A percentile compares a stretch with the other conserved stretches of the same genome.
Evolutionary conservation across 1,139 yeast species (phyloP).

Genomic region (Saccharomyces pastorianus): DNA sequence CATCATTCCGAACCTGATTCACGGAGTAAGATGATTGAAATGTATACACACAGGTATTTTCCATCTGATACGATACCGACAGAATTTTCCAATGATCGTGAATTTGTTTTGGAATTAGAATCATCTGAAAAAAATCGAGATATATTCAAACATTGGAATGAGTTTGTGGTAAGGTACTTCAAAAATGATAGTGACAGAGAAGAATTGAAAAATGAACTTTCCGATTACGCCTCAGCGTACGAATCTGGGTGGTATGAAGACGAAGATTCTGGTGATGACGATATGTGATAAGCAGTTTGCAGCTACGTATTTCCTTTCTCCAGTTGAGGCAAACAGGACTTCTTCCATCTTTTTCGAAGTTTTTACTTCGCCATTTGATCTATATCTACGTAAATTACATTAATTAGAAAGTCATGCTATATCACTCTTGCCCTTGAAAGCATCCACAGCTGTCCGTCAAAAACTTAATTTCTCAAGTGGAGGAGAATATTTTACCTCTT

Average conservation of each 20-base stretch:
- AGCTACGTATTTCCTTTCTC: background rate
- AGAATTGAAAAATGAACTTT: constrained; percentile 53
- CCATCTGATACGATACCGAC: constrained; percentile 34
- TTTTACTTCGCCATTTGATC: background rate
- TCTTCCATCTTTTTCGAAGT: background rate
- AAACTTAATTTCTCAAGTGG: background rate
- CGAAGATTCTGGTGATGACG: constrained; percentile 31
- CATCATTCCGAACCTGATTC: constrained; percentile 7
- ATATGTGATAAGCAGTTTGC: background rate
- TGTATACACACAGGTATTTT: constrained; percentile 20
- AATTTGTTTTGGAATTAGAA: constrained; percentile 33
- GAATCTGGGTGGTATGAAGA: constrained; percentile 52
- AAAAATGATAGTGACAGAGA: constrained; percentile 54
- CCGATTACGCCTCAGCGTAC: constrained; percentile 44
- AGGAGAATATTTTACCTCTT: constrained; percentile 20
- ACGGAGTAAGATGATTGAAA: constrained; percentile 9
- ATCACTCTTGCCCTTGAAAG: background rate
- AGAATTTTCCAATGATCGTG: constrained; percentile 11
- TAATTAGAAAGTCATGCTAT: background rate
- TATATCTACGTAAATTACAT: background rate
- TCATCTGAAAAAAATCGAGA: constrained; percentile 41
- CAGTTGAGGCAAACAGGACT: background rate
- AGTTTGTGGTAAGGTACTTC: constrained; percentile 38
- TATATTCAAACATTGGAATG: constrained; percentile 42
- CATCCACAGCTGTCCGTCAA: background rate